phyloP scores from a whole-genome alignment of 306 rosid species.

The Glycyrrhiza uralensis region DNA sequence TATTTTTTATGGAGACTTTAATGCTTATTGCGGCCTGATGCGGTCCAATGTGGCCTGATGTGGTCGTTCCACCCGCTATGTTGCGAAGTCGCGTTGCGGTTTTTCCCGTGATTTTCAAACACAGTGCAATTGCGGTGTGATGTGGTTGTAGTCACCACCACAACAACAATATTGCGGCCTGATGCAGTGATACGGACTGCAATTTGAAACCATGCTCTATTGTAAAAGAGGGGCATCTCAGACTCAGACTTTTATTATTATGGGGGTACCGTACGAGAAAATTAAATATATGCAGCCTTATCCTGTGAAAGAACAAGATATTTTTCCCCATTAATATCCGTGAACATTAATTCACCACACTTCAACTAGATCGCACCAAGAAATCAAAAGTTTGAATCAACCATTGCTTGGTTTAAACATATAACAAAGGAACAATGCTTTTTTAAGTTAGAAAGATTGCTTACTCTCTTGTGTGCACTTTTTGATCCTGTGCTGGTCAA shows the following conservation, averaged over 20 bases:
- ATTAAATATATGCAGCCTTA: not conserved
- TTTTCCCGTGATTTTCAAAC: too few relatives aligned
- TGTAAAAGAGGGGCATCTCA: not conserved
- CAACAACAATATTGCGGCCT: too few relatives aligned
- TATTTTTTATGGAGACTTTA: too few relatives aligned
- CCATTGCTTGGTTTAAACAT: not conserved
- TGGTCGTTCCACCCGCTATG: too few relatives aligned
- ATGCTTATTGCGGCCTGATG: too few relatives aligned
- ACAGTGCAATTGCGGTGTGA: too few relatives aligned
- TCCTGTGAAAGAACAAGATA: constrained; percentile 10
- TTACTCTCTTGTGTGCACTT: not conserved
- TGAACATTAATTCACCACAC: constrained; percentile 18
- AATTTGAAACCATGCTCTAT: too few relatives aligned
- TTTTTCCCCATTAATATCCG: not conserved
- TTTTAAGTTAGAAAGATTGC: not conserved
- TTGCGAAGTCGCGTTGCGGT: too few relatives aligned
- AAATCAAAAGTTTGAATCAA: not conserved
- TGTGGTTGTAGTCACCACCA: too few relatives aligned
- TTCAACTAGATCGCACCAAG: constrained; percentile 6
- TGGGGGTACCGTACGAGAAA: not conserved
- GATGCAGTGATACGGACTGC: too few relatives aligned
- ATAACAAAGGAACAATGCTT: not conserved
- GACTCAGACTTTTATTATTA: not conserved
- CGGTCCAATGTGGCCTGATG: too few relatives aligned
- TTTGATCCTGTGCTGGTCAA: too few relatives aligned